phyloP scores from a whole-genome alignment of 2,329 filamentous ascomycete species.

The Capronia americana region DNA sequence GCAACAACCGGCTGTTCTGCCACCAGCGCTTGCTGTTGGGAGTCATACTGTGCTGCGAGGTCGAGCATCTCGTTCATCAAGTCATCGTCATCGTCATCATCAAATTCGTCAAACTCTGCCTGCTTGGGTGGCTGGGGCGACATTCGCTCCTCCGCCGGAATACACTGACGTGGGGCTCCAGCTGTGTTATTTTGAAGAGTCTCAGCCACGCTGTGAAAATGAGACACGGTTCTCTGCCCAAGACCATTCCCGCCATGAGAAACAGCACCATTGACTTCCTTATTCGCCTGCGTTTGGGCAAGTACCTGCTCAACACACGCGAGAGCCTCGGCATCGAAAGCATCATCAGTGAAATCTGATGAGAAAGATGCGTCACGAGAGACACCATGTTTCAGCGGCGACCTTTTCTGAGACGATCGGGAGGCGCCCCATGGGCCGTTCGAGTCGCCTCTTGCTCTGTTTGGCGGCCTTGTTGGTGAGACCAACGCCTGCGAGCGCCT shows the following conservation, averaged over 20 bases:
- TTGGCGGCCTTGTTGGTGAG: constrained; percentile 29
- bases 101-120: constrained; percentile 39
- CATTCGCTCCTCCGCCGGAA: background rate
- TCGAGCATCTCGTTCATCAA: constrained; percentile 42
- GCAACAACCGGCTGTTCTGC: constrained; percentile 3
- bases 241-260: background rate
- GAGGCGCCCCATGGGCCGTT: background rate
- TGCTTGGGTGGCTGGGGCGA: background rate
- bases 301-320: constrained; percentile 45
- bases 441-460: background rate
- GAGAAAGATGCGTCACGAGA: constrained; percentile 20
- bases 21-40: constrained; percentile 19
- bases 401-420: background rate
- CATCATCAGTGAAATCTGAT: constrained; percentile 56
- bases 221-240: background rate
- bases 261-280: background rate
- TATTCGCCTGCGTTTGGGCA: constrained; percentile 21
- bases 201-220: background rate
- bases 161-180: background rate
- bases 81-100: constrained; percentile 43
- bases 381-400: background rate
- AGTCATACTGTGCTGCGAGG: constrained; percentile 38
- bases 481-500: constrained; percentile 29
- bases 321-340: constrained; percentile 54
- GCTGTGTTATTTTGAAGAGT: background rate